Evolutionary conservation across 495 filamentous ascomycete genomes (phyloP).

Genomic region (Neurospora tetrasperma): DNA sequence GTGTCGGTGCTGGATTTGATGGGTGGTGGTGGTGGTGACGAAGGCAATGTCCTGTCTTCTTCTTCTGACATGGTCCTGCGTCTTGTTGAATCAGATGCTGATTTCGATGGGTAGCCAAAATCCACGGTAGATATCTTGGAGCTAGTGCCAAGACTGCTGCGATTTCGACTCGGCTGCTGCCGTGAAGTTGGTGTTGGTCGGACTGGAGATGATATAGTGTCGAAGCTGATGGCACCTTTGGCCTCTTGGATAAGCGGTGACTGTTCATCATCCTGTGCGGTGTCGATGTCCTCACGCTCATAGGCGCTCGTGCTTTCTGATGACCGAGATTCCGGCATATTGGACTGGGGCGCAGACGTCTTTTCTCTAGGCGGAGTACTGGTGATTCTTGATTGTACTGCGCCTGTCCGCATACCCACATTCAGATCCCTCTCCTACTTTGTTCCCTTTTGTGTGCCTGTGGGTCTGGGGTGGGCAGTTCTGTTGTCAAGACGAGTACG

Average conservation of each 20-base stretch:
- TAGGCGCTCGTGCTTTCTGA: background rate
- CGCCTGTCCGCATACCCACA: background rate
- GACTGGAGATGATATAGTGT: background rate
- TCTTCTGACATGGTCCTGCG: background rate
- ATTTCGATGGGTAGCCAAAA: background rate
- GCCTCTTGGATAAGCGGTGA: background rate
- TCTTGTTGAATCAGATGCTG: background rate
- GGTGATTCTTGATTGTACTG: background rate
- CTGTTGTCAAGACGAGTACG: background rate
- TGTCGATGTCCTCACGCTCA: background rate
- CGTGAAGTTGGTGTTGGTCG: background rate
- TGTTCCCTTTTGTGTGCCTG: background rate
- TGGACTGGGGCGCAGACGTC: background rate
- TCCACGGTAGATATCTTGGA: background rate
- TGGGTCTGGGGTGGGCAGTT: background rate
- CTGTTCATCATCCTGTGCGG: background rate
- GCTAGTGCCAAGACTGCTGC: background rate
- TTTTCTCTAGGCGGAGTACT: background rate
- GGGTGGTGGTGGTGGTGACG: background rate
- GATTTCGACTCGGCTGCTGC: background rate
- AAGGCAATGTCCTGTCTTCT: background rate
- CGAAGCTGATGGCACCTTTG: background rate
- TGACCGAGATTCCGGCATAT: background rate
- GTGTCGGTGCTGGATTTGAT: background rate
- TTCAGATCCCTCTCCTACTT: background rate